phyloP scores from a whole-genome alignment of 208 protist genomes.

The Strigomonas galati region DNA sequence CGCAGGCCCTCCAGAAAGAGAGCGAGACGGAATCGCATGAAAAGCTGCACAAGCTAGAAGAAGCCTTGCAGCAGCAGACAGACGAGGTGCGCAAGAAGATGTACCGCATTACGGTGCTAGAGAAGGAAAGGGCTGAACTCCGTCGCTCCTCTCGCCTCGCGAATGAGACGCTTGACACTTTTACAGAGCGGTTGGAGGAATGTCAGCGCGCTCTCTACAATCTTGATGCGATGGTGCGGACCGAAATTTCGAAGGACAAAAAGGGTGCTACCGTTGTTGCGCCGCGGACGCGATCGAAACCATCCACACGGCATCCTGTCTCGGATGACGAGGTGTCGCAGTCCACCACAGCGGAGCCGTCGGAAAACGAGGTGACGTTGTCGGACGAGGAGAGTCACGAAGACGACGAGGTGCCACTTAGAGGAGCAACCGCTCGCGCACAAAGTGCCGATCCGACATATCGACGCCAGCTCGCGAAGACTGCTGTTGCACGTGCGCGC shows the following conservation, averaged over 20 bases:
- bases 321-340: too few species aligned
- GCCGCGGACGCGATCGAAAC: too few species aligned
- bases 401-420: not conserved
- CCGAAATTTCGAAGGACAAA: too few species aligned
- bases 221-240: too few species aligned
- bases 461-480: not conserved
- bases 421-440: not conserved
- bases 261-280: too few species aligned
- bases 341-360: not conserved
- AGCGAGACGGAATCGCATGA: constrained; percentile 14
- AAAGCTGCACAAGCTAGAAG: constrained; percentile 15
- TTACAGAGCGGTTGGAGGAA: too few species aligned
- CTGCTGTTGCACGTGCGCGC: not conserved
- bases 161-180: too few species aligned
- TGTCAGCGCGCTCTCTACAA: too few species aligned
- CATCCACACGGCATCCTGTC: too few species aligned
- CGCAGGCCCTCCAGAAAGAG: constrained; percentile 19
- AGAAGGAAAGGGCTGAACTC: constrained; percentile 30
- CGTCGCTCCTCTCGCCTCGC: not conserved
- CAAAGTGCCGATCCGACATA: not conserved
- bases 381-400: not conserved
- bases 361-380: not conserved
- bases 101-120: constrained; percentile 36
- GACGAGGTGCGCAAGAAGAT: constrained; percentile 56
- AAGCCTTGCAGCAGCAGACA: constrained; percentile 46